Evolutionary conservation across 257 asterid species (phyloP).

Genomic region (Henckelia pumila): DNA sequence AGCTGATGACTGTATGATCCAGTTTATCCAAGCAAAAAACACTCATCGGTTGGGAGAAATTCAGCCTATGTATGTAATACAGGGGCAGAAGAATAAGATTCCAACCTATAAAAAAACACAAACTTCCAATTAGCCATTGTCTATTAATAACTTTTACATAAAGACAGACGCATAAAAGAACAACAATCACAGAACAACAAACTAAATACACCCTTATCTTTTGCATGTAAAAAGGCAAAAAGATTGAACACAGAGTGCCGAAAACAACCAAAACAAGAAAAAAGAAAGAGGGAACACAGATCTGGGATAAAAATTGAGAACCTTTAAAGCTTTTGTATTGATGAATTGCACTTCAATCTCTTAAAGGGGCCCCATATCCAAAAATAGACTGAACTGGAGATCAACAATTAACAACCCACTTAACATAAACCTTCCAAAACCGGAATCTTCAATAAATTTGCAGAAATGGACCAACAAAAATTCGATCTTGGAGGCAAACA

Average conservation of each 20-base stretch:
- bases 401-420: slow-evolving; percentile 20
- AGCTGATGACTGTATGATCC: slow-evolving; percentile 5
- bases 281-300: slow-evolving; percentile 17
- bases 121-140: slow-evolving; percentile 31
- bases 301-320: not conserved
- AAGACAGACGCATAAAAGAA: slow-evolving; percentile 2
- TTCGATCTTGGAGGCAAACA: slow-evolving; percentile 20
- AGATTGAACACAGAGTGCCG: slow-evolving; percentile 11
- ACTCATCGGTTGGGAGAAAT: slow-evolving; percentile 8
- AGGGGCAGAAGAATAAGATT: slow-evolving; percentile 25
- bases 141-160: slow-evolving; percentile 20
- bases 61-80: slow-evolving; percentile 13
- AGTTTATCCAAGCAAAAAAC: slow-evolving; percentile 15
- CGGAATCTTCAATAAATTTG: slow-evolving; percentile 25
- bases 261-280: slow-evolving; percentile 40
- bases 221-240: slow-evolving; percentile 32
- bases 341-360: slow-evolving; percentile 16
- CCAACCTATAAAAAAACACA: slow-evolving; percentile 23
- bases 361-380: slow-evolving; percentile 15
- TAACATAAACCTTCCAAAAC: slow-evolving; percentile 9
- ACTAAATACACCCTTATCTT: slow-evolving; percentile 17
- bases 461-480: slow-evolving; percentile 19
- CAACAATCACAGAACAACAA: slow-evolving; percentile 5
- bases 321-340: slow-evolving; percentile 2
- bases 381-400: slow-evolving; percentile 22